phyloP scores from a whole-genome alignment of 805 yeast genomes.

The Clavispora carvajalis region DNA sequence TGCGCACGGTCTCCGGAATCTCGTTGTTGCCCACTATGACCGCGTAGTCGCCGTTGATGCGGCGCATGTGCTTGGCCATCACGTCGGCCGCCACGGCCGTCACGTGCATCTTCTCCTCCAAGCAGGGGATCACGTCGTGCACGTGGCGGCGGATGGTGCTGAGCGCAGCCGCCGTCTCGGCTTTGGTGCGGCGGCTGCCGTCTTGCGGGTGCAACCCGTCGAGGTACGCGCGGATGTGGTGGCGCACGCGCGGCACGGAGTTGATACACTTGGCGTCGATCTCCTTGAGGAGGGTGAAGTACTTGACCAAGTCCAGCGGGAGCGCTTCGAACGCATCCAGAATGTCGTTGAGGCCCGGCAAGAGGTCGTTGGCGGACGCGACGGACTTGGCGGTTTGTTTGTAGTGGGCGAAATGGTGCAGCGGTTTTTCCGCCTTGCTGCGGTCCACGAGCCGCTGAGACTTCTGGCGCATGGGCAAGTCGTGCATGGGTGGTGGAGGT shows the following conservation, averaged over 20 bases:
- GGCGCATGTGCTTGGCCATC: constrained; percentile 57
- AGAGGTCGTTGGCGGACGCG: constrained; percentile 31
- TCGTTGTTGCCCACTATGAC: constrained; percentile 67
- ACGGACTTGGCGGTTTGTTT: constrained; percentile 29
- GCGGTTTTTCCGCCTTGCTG: constrained; percentile 16
- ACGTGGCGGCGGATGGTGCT: constrained; percentile 40
- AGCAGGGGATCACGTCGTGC: constrained; percentile 77
- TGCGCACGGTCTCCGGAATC: constrained; percentile 71
- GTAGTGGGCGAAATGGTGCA: constrained; percentile 30
- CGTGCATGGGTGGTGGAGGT: constrained; percentile 11
- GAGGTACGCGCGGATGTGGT: constrained; percentile 47
- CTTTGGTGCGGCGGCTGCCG: constrained; percentile 6
- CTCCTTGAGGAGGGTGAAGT: constrained; percentile 83
- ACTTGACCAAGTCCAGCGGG: constrained; percentile 77
- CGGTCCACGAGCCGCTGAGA: constrained; percentile 26
- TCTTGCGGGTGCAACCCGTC: constrained; percentile 15
- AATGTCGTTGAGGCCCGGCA: constrained; percentile 87
- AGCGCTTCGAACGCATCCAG: constrained; percentile 87
- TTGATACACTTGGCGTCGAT: constrained; percentile 90
- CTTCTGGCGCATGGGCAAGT: constrained; percentile 29
- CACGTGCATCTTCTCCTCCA: constrained; percentile 97
- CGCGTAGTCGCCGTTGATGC: constrained; percentile 79
- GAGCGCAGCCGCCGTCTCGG: constrained; percentile 27
- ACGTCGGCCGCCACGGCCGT: constrained; percentile 86
- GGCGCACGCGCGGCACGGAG: constrained; percentile 61